phyloP scores from a whole-genome alignment of 768 basidiomycete species.

The Pisolithus microcarpus region DNA sequence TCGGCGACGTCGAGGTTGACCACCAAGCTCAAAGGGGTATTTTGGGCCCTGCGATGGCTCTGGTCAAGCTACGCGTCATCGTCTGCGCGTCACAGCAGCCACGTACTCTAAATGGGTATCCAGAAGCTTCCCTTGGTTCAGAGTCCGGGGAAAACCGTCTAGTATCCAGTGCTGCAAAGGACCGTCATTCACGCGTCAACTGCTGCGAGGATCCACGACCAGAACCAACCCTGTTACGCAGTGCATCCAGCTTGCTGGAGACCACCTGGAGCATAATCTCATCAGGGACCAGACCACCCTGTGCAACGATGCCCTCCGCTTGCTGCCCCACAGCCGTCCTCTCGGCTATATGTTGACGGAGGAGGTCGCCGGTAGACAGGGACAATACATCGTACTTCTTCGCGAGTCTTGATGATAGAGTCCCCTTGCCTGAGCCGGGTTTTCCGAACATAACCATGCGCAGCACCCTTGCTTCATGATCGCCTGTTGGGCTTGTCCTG shows the following conservation, averaged over 20 bases:
- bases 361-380: slow-evolving; percentile 77
- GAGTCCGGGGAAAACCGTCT: slow-evolving; percentile 88
- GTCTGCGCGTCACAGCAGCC: not conserved
- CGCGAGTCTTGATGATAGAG: slow-evolving; percentile 66
- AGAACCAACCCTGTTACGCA: slow-evolving; percentile 54
- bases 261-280: slow-evolving; percentile 75
- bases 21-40: slow-evolving; percentile 66
- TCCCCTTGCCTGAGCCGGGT: slow-evolving; percentile 78
- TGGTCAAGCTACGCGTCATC: not conserved
- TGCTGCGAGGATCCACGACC: not conserved
- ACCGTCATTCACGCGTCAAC: not conserved
- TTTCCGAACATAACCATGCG: slow-evolving; percentile 55
- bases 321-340: slow-evolving; percentile 64
- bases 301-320: slow-evolving; percentile 74
- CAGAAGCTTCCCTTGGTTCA: slow-evolving; percentile 74
- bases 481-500: slow-evolving; percentile 13
- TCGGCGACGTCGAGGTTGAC: slow-evolving; percentile 89
- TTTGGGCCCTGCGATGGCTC: slow-evolving; percentile 41
- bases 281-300: slow-evolving; percentile 71
- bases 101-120: slow-evolving; percentile 67
- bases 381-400: slow-evolving; percentile 74
- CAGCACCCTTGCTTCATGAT: slow-evolving; percentile 23
- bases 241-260: slow-evolving; percentile 57
- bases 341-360: slow-evolving; percentile 77
- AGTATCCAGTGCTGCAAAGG: slow-evolving; percentile 74